Evolutionary conservation across 352 stramenopile genomes (phyloP).

Genomic region (Elongisporangium undulatum): DNA sequence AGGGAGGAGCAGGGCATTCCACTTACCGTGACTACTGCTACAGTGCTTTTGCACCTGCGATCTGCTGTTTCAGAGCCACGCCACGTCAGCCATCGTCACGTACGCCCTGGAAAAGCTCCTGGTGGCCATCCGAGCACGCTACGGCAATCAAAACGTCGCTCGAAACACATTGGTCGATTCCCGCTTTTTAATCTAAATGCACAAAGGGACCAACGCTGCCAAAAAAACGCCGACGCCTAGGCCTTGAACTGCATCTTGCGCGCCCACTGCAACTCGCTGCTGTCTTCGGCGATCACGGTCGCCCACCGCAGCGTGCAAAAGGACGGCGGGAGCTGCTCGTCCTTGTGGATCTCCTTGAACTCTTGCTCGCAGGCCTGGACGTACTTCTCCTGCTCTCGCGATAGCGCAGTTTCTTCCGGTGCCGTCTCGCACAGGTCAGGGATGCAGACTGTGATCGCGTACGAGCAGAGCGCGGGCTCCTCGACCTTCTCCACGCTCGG

Average conservation of each 20-base stretch:
- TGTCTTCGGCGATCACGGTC: conserved; percentile 79
- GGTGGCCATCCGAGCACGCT: conserved; percentile 25
- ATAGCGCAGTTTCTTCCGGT: conserved; percentile 16
- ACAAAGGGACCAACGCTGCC: neutral
- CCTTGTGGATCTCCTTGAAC: conserved; percentile 30
- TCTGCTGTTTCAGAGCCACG: conserved; percentile 61
- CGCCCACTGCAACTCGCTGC: conserved; percentile 80
- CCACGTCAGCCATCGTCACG: conserved; percentile 56
- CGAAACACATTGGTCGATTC: conserved; percentile 55
- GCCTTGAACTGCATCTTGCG: conserved; percentile 60
- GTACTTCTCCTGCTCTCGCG: conserved; percentile 29
- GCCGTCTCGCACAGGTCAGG: conserved; percentile 55
- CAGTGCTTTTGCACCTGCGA: conserved; percentile 72
- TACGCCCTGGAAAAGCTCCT: conserved; percentile 48
- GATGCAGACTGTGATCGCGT: conserved; percentile 78
- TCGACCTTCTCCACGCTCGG: conserved; percentile 68
- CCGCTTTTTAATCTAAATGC: conserved; percentile 60
- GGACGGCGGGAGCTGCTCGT: conserved; percentile 22
- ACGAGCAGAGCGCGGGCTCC: conserved; percentile 78
- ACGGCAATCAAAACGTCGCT: conserved; percentile 44
- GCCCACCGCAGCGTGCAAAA: conserved; percentile 77
- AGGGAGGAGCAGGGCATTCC: neutral
- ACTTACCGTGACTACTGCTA: neutral
- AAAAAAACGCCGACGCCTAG: conserved; percentile 6
- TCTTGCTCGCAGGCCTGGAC: conserved; percentile 46